phyloP scores from a whole-genome alignment of 495 filamentous ascomycete genomes.

The Bacidia gigantensis region DNA sequence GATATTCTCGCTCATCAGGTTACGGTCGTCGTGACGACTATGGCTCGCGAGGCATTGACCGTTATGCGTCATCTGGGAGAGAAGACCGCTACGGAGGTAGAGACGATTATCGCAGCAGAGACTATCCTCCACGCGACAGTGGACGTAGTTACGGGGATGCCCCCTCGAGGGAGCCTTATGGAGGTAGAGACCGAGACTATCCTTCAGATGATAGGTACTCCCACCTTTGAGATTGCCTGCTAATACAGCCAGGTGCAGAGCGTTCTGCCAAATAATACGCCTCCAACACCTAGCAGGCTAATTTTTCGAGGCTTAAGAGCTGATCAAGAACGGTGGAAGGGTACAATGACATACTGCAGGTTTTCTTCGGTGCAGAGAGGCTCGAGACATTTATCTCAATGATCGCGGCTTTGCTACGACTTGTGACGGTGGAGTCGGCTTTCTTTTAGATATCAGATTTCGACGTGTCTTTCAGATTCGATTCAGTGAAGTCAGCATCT shows the following conservation, averaged over 20 bases:
- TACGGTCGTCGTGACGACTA: slow-evolving; percentile 49
- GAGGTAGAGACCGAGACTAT: slow-evolving; percentile 21
- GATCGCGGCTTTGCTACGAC: slow-evolving; percentile 10
- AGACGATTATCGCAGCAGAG: slow-evolving; percentile 30
- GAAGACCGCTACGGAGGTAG: slow-evolving; percentile 48
- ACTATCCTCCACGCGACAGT: slow-evolving; percentile 33
- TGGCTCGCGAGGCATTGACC: slow-evolving; percentile 51
- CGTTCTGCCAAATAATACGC: slow-evolving; percentile 21
- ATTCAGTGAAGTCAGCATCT: slow-evolving; percentile 11
- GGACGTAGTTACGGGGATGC: slow-evolving; percentile 29
- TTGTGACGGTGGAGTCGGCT: slow-evolving; percentile 10
- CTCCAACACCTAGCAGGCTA: slow-evolving; percentile 13
- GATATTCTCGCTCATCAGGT: slow-evolving; percentile 34
- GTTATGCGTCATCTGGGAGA: slow-evolving; percentile 46
- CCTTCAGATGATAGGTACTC: slow-evolving; percentile 23
- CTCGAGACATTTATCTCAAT: slow-evolving; percentile 7
- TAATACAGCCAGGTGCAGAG: slow-evolving; percentile 22
- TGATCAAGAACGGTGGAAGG: slow-evolving; percentile 3
- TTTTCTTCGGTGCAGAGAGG: slow-evolving; percentile 9
- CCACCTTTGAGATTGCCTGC: slow-evolving; percentile 17
- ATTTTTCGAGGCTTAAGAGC: slow-evolving; percentile 3
- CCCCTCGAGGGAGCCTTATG: slow-evolving; percentile 17
- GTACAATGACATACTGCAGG: not conserved
- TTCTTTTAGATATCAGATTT: slow-evolving; percentile 14
- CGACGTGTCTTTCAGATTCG: slow-evolving; percentile 14